These are phyloP conservation scores for Laguncularia racemosa DNA, from an alignment of 345 rosid species.

Conservation along the genomic window DNA sequence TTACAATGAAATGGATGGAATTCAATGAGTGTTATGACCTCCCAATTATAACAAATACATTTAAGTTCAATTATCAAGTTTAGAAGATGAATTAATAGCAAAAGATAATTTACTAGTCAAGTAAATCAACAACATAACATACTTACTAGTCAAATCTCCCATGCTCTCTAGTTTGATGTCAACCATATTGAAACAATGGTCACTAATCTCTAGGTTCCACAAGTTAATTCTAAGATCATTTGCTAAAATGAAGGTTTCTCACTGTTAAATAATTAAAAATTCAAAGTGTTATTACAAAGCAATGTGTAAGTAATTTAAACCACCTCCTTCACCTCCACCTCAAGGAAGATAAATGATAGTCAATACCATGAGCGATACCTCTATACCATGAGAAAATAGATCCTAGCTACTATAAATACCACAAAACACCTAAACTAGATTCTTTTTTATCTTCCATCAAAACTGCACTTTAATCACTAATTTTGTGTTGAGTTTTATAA, in stretches of 20 bases:
- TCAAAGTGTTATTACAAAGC: conserved; percentile 1
- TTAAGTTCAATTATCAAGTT: conserved; percentile 2
- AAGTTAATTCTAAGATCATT: conserved; percentile 62
- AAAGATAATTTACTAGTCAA: too few relatives aligned
- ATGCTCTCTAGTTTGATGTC: conserved; percentile 58
- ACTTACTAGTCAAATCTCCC: conserved; percentile 63
- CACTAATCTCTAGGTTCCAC: conserved; percentile 61
- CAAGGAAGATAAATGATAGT: too few relatives aligned
- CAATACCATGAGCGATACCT: too few relatives aligned
- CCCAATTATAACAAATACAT: conserved; percentile 22
- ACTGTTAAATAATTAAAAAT: conserved; percentile 29
- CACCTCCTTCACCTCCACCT: too few relatives aligned
- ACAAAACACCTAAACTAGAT: too few relatives aligned
- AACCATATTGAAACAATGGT: conserved; percentile 57
- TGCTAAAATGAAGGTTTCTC: conserved; percentile 69
- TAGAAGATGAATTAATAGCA: background rate
- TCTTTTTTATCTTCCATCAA: too few relatives aligned
- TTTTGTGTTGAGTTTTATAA: too few relatives aligned
- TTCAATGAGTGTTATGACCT: conserved; percentile 65
- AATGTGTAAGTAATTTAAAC: background rate
- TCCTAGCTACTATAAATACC: too few relatives aligned
- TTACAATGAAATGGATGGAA: conserved; percentile 64
- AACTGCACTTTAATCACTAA: too few relatives aligned
- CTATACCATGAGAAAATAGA: too few relatives aligned
- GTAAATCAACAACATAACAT: background rate